A percentile compares a stretch with the other conserved stretches of the same genome.
phyloP scores from a whole-genome alignment of 2,329 filamentous ascomycete species.

The Metarhizium sp. region DNA sequence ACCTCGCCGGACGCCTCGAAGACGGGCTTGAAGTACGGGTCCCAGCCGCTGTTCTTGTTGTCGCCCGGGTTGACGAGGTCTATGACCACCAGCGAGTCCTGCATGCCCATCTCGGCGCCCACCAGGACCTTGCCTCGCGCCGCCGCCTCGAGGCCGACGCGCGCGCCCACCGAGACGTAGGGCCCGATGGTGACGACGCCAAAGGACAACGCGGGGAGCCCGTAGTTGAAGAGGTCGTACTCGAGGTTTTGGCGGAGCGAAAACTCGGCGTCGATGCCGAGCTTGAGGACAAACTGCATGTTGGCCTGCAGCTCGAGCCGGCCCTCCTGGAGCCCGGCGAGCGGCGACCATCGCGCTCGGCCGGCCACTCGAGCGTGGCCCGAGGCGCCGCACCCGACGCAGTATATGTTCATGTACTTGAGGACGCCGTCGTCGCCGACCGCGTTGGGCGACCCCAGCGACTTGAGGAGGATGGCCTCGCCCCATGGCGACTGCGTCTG shows the following conservation, averaged over 20 bases:
- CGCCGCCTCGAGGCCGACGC: conserved; percentile 12
- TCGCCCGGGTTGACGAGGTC: conserved; percentile 14
- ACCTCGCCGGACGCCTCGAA: conserved; percentile 19
- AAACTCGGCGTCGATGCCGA: conserved; percentile 20
- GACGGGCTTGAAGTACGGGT: conserved; percentile 19
- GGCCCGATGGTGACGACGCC: conserved; percentile 18
- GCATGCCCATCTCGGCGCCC: conserved; percentile 17
- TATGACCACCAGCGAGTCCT: conserved; percentile 7
- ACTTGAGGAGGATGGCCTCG: conserved; percentile 1
- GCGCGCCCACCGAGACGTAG: conserved; percentile 13
- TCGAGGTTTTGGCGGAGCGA: conserved; percentile 12
- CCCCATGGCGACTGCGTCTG: conserved; percentile 4
- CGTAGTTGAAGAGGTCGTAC: conserved; percentile 13
- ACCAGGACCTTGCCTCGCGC: conserved; percentile 18
- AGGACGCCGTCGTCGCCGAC: neutral
- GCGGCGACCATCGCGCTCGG: conserved; percentile 4
- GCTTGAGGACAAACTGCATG: conserved; percentile 16
- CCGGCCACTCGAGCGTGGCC: conserved; percentile 3
- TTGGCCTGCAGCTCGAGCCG: conserved; percentile 4
- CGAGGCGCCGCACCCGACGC: conserved; percentile 4
- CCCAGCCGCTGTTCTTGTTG: conserved; percentile 13
- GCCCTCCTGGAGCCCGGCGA: conserved; percentile 14
- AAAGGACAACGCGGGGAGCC: conserved; percentile 15
- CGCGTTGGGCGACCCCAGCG: neutral
- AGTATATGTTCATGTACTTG: conserved; percentile 1